Percentiles rank a stretch among this genome's conserved stretches.
phyloP scores from a whole-genome alignment of 2,329 filamentous ascomycete species.

The Xylogone sp. region DNA sequence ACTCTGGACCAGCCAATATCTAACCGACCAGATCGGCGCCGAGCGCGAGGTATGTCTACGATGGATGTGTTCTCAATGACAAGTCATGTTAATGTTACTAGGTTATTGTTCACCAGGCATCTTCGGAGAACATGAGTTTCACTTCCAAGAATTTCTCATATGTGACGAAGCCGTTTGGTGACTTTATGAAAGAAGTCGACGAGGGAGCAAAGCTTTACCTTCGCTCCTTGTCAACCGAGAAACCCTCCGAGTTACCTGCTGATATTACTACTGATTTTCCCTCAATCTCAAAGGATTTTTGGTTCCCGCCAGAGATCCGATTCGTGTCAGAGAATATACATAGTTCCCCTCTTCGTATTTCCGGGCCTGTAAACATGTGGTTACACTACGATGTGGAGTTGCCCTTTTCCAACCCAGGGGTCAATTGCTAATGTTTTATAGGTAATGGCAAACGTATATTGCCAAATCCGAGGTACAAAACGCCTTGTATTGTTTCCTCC shows the following conservation, averaged over 20 bases:
- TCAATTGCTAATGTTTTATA: conserved; percentile 28
- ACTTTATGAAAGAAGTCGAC: conserved; percentile 60
- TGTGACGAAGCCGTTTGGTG: conserved; percentile 60
- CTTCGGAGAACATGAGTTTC: conserved; percentile 70
- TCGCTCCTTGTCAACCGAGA: conserved; percentile 67
- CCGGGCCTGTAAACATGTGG: conserved; percentile 82
- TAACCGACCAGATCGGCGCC: conserved; percentile 57
- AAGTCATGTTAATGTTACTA: conserved; percentile 28
- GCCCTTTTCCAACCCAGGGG: background rate
- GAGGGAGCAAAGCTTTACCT: conserved; percentile 67
- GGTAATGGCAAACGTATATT: conserved; percentile 86
- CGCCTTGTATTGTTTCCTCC: conserved; percentile 76
- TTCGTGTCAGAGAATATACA: conserved; percentile 61
- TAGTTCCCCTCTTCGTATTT: conserved; percentile 76
- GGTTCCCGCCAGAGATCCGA: conserved; percentile 57
- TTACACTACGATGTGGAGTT: conserved; percentile 74
- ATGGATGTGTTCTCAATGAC: conserved; percentile 2
- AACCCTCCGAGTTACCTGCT: conserved; percentile 68
- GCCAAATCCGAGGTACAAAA: conserved; percentile 73
- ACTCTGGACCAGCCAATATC: conserved; percentile 66
- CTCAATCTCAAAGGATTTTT: conserved; percentile 64
- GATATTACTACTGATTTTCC: conserved; percentile 70
- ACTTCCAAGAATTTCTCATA: conserved; percentile 80
- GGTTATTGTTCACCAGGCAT: conserved; percentile 71
- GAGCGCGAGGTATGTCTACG: conserved; percentile 52